phyloP scores from a whole-genome alignment of 169 alveolate species.

The Eimeria sp. region DNA sequence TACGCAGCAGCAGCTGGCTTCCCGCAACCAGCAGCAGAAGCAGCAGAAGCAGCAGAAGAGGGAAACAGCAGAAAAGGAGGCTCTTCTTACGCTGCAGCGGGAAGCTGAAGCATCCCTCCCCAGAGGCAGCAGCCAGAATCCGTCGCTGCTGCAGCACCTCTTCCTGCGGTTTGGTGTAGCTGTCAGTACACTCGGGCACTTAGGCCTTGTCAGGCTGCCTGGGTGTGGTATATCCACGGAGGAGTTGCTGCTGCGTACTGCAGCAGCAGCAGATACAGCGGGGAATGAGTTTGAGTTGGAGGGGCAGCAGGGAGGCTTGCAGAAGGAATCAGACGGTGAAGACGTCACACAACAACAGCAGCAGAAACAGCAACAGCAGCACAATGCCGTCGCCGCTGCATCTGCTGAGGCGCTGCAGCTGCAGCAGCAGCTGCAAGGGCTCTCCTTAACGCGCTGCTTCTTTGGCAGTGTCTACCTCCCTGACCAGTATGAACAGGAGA shows the following conservation, averaged over 20 bases:
- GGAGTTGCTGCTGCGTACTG: constrained; percentile 53
- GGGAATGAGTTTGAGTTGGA: not conserved
- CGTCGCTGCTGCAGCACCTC: constrained; percentile 51
- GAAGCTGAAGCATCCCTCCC: constrained; percentile 21
- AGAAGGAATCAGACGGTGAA: not conserved
- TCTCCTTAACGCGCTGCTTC: constrained; percentile 55
- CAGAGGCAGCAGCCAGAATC: not conserved
- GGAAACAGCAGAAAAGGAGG: constrained; percentile 40
- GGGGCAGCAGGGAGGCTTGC: not conserved
- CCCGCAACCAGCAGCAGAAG: constrained; percentile 37
- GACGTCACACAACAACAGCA: not conserved
- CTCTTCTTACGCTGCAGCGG: constrained; percentile 5
- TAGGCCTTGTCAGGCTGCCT: constrained; percentile 60
- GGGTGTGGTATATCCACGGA: constrained; percentile 38
- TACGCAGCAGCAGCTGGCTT: not conserved
- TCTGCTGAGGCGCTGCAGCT: constrained; percentile 37
- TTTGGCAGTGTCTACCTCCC: constrained; percentile 59
- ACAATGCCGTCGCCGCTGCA: not conserved
- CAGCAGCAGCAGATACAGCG: not conserved
- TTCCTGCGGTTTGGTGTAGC: constrained; percentile 43
- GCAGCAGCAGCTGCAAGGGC: constrained; percentile 71
- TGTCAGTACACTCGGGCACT: constrained; percentile 41
- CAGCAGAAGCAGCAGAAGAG: constrained; percentile 4
- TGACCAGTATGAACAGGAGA: not conserved
- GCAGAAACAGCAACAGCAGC: not conserved